Evolutionary conservation across 2,329 filamentous ascomycete genomes (phyloP).

Genomic region (Botrytis paeoniae): DNA sequence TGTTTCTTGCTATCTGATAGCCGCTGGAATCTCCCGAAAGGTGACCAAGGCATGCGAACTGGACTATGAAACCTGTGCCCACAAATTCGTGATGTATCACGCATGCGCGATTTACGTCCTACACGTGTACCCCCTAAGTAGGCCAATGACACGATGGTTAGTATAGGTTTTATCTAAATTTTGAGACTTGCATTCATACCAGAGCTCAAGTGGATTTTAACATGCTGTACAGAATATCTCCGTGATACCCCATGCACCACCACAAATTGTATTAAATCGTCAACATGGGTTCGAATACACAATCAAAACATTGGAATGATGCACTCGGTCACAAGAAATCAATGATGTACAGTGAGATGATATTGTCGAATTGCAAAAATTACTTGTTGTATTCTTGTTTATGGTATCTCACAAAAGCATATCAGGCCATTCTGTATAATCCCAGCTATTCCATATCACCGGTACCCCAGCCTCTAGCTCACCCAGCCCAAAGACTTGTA

Average conservation of each 20-base stretch:
- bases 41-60: background rate
- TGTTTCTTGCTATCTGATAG: background rate
- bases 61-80: background rate
- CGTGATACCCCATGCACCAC: background rate
- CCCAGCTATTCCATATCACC: background rate
- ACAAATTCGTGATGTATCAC: background rate
- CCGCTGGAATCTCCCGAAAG: background rate
- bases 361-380: background rate
- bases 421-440: constrained; percentile 14
- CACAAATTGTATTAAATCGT: background rate
- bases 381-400: constrained; percentile 10
- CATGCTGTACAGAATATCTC: background rate
- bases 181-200: background rate
- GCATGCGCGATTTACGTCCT: background rate
- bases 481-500: constrained; percentile 5
- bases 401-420: constrained; percentile 15
- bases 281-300: background rate
- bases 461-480: background rate
- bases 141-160: background rate
- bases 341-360: background rate
- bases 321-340: background rate
- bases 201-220: background rate
- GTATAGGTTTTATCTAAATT: background rate
- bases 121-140: background rate
- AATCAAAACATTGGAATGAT: background rate